Percentiles rank a stretch among this genome's conserved stretches.
phyloP scores from a whole-genome alignment of 176 grass and related monocot species.

The Lolium rigidum region DNA sequence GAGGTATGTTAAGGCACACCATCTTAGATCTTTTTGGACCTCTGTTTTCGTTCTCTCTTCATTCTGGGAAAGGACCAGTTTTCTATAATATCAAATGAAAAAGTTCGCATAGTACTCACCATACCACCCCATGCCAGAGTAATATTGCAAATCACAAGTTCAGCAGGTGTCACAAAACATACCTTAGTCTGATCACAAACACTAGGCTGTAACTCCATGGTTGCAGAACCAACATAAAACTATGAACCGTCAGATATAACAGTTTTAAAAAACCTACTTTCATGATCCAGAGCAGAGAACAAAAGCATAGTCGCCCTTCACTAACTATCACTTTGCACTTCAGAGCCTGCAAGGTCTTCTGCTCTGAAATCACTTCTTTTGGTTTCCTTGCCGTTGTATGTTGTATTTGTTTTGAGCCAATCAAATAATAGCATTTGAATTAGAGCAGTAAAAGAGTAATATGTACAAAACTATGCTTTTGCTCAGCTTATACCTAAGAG shows the following conservation, averaged over 20 bases:
- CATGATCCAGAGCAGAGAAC: neutral
- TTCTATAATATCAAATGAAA: neutral
- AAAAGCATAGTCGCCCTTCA: neutral
- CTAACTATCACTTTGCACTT: too few relatives aligned
- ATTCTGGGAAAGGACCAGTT: neutral
- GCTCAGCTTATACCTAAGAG: neutral
- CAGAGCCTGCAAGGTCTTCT: too few relatives aligned
- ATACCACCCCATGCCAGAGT: too few relatives aligned
- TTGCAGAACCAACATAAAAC: neutral
- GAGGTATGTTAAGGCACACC: constrained; percentile 58
- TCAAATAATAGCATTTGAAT: neutral
- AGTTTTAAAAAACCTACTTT: neutral
- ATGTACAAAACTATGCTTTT: neutral
- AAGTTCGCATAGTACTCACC: neutral
- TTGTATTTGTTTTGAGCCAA: constrained; percentile 2
- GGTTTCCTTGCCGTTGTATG: neutral
- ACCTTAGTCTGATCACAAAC: neutral
- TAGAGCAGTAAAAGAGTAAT: constrained; percentile 1
- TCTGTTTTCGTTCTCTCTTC: neutral
- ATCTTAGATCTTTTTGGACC: neutral
- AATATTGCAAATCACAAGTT: neutral
- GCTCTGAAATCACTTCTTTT: too few relatives aligned
- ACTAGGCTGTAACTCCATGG: too few relatives aligned
- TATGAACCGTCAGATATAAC: neutral
- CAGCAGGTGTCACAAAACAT: neutral